phyloP scores from a whole-genome alignment of 2,329 filamentous ascomycete genomes.

The Volutella citrinella region DNA sequence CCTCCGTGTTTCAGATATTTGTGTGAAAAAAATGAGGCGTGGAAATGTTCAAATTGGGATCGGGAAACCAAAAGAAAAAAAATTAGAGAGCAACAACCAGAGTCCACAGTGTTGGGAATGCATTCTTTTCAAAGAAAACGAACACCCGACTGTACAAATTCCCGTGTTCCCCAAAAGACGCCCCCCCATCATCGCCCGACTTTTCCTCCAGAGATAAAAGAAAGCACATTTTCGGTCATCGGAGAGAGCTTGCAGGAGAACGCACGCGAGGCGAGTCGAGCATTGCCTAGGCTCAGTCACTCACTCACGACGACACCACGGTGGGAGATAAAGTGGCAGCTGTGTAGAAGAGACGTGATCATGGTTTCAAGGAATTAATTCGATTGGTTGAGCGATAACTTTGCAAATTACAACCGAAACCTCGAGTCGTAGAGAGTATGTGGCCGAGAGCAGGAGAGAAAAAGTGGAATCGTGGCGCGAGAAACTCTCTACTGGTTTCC shows the following conservation, averaged over 20 bases:
- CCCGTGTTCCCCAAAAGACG: slow-evolving; percentile 27
- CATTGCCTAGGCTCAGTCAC: slow-evolving; percentile 22
- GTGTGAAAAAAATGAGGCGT: no score
- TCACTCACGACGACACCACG: slow-evolving; percentile 31
- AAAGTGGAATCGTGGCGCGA: slow-evolving; percentile 30
- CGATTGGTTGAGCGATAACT: slow-evolving; percentile 54
- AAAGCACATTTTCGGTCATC: slow-evolving; percentile 25
- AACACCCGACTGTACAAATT: slow-evolving; percentile 28
- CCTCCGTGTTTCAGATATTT: no score
- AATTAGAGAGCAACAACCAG: no score
- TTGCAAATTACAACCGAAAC: slow-evolving; percentile 59
- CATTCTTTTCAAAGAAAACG: slow-evolving; percentile 29
- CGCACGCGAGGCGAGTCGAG: no score
- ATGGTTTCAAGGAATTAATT: slow-evolving; percentile 45
- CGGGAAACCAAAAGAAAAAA: no score
- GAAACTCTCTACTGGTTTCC: slow-evolving; percentile 55
- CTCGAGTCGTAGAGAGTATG: slow-evolving; percentile 43
- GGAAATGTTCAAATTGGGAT: no score
- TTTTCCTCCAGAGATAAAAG: slow-evolving; percentile 27
- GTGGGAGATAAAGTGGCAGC: slow-evolving; percentile 21
- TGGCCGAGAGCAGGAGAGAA: slow-evolving; percentile 37
- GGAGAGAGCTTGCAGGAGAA: slow-evolving; percentile 21
- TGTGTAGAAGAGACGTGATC: slow-evolving; percentile 27
- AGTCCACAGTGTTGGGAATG: slow-evolving; percentile 20
- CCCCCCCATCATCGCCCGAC: slow-evolving; percentile 28